Conservation (phyloP, 179 eudicot genomes). For the Corrigiola litoralis region DNA sequence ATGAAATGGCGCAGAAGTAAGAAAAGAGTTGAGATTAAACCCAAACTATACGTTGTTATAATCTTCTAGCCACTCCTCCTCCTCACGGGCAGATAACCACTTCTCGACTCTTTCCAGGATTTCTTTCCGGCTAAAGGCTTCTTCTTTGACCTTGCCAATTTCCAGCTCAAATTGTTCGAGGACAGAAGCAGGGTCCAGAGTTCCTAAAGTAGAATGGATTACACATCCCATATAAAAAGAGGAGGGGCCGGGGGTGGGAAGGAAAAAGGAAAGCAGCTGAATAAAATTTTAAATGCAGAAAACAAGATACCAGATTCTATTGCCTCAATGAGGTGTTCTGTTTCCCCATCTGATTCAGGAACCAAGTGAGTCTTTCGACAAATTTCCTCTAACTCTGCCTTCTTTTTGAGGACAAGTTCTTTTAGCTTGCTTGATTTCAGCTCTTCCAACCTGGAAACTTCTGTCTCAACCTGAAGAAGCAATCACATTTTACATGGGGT, state of each 20-base stretch:
- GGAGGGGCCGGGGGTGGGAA: neutral
- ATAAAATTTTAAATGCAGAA: neutral
- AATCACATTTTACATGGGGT: neutral
- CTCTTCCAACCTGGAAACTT: conserved; percentile 78
- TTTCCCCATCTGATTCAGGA: conserved; percentile 47
- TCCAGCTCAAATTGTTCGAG: conserved; percentile 82
- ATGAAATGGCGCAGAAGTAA: neutral
- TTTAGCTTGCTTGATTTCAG: conserved; percentile 88
- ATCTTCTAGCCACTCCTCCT: conserved; percentile 95
- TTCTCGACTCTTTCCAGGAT: conserved; percentile 87
- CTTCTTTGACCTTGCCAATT: conserved; percentile 73
- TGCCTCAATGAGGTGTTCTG: conserved; percentile 58
- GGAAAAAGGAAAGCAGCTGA: neutral
- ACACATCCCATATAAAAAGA: no score
- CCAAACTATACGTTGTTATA: conserved; percentile 57
- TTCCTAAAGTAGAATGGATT: conserved; percentile 40
- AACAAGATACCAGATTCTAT: conserved; percentile 65
- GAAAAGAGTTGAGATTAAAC: neutral
- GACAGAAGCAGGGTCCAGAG: conserved; percentile 62
- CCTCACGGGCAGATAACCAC: conserved; percentile 92
- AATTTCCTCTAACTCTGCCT: conserved; percentile 73
- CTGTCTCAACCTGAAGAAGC: conserved; percentile 66
- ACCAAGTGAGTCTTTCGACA: conserved; percentile 78
- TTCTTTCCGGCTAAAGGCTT: conserved; percentile 87
- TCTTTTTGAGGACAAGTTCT: conserved; percentile 89